A percentile compares a stretch with the other conserved stretches of the same genome.
Conservation (phyloP, 192 early-diverging fungal species). For the Backusella sp. region DNA sequence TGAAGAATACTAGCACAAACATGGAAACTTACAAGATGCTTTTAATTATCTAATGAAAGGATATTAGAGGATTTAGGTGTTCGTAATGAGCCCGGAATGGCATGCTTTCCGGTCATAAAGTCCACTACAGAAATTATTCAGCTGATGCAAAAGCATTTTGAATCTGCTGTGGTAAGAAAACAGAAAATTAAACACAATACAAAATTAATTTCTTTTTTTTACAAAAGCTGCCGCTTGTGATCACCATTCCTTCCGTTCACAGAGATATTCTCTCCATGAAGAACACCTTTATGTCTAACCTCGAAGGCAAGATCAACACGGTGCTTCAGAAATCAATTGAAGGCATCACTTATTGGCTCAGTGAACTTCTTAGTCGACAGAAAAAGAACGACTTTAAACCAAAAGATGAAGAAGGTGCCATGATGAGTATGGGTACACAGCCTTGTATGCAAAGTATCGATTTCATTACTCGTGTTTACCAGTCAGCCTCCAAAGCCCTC, state of each 20-base stretch:
- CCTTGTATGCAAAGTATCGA: constrained; percentile 81
- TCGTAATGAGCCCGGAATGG: constrained; percentile 66
- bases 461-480: constrained; percentile 68
- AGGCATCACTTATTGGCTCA: constrained; percentile 73
- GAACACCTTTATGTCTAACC: constrained; percentile 81
- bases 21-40: background rate
- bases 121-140: constrained; percentile 70
- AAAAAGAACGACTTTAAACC: constrained; percentile 90
- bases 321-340: constrained; percentile 73
- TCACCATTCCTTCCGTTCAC: constrained; percentile 71
- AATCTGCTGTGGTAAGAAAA: constrained; percentile 60
- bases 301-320: constrained; percentile 81
- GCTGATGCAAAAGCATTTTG: constrained; percentile 81
- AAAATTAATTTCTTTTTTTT: background rate
- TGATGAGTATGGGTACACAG: constrained; percentile 70
- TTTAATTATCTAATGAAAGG: constrained; percentile 35
- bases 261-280: constrained; percentile 84
- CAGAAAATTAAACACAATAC: background rate
- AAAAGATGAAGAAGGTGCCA: constrained; percentile 79
- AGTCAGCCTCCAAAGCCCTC: constrained; percentile 57
- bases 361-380: constrained; percentile 68
- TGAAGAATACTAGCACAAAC: background rate
- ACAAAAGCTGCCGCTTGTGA: constrained; percentile 63
- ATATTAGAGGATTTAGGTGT: constrained; percentile 64
- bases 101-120: constrained; percentile 61